Evolutionary conservation across 2,329 filamentous ascomycete species (phyloP).

Genomic region (Pseudogymnoascus pannorum): DNA sequence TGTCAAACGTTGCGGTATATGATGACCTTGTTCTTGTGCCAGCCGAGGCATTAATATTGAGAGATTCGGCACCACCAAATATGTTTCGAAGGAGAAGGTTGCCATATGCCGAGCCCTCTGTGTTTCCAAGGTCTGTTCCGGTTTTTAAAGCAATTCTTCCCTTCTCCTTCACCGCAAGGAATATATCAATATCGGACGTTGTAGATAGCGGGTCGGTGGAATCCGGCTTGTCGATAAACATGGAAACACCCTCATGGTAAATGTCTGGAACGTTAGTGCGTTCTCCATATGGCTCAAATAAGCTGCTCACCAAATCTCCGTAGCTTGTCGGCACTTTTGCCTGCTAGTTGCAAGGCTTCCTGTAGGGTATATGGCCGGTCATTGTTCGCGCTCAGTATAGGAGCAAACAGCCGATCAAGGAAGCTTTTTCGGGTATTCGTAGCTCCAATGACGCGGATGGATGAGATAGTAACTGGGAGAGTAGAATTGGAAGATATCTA

Average conservation of each 20-base stretch:
- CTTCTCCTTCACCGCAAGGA: conserved; percentile 70
- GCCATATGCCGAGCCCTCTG: conserved; percentile 88
- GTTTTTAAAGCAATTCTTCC: conserved; percentile 83
- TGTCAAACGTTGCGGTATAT: conserved; percentile 79
- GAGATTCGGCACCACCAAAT: conserved; percentile 84
- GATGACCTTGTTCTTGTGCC: conserved; percentile 87
- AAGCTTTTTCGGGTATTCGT: conserved; percentile 77
- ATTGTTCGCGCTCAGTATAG: conserved; percentile 63
- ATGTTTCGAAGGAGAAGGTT: conserved; percentile 85
- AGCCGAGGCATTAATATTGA: conserved; percentile 79
- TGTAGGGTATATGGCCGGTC: conserved; percentile 67
- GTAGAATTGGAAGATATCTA: conserved; percentile 77
- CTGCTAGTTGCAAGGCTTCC: conserved; percentile 68
- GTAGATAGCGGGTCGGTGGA: conserved; percentile 61
- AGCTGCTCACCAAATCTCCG: conserved; percentile 64
- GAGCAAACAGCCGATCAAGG: conserved; percentile 72
- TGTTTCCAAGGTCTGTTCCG: conserved; percentile 87
- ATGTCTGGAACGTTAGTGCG: conserved; percentile 53
- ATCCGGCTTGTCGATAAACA: conserved; percentile 73
- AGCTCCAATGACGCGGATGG: conserved; percentile 75
- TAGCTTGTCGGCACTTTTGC: conserved; percentile 64
- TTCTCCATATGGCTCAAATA: neutral
- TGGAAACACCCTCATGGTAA: conserved; percentile 73
- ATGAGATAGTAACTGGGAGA: conserved; percentile 79
- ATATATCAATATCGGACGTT: conserved; percentile 73